Evolutionary conservation across 495 filamentous ascomycete genomes (phyloP).

Genomic region (Penicillium coprophilum): DNA sequence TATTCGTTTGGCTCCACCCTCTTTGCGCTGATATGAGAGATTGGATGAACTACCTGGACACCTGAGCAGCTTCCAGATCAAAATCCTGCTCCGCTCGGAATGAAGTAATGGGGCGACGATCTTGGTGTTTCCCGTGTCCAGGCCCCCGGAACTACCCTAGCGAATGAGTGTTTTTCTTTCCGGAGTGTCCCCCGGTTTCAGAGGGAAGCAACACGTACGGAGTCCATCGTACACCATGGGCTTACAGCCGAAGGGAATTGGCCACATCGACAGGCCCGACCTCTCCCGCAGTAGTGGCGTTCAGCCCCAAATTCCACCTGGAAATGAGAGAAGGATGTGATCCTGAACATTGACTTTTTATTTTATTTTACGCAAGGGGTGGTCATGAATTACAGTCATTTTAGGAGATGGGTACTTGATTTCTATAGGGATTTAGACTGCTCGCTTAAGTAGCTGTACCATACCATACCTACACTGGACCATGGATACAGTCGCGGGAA

Average conservation of each 20-base stretch:
- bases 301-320: slow-evolving; percentile 29
- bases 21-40: neutral
- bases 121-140: slow-evolving; percentile 24
- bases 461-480: slow-evolving; percentile 2
- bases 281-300: slow-evolving; percentile 22
- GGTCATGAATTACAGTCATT: neutral
- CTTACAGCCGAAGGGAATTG: slow-evolving; percentile 4
- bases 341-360: neutral
- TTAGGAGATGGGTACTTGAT: neutral
- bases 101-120: slow-evolving; percentile 16
- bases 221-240: neutral
- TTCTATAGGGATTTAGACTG: neutral
- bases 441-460: slow-evolving; percentile 4
- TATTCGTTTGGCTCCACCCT: neutral
- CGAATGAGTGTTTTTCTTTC: neutral
- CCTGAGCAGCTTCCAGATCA: slow-evolving; percentile 3
- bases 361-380: slow-evolving; percentile 13
- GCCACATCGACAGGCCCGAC: slow-evolving; percentile 3
- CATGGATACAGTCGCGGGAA: slow-evolving; percentile 25
- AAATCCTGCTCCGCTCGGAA: slow-evolving; percentile 5
- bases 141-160: slow-evolving; percentile 15
- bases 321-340: slow-evolving; percentile 9
- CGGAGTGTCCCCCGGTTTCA: slow-evolving; percentile 1
- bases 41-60: neutral
- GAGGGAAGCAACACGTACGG: neutral